Evolutionary conservation across 2,329 filamentous ascomycete species (phyloP).

Genomic region (Coleophoma eucalyptorum): DNA sequence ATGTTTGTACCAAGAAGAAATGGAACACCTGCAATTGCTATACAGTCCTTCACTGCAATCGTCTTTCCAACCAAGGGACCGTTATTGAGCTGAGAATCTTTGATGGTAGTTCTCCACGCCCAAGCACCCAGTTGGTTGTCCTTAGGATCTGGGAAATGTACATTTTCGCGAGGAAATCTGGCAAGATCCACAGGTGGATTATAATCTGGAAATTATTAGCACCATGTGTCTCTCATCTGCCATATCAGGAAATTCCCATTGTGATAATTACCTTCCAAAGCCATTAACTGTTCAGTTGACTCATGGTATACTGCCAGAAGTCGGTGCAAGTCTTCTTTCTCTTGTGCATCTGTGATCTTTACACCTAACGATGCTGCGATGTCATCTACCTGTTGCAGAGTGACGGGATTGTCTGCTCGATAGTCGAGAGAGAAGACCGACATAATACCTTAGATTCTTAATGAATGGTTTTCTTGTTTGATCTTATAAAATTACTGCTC

Average conservation of each 20-base stretch:
- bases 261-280: constrained; percentile 22
- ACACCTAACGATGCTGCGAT: constrained; percentile 15
- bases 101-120: constrained; percentile 44
- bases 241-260: background rate
- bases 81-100: constrained; percentile 20
- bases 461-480: too few relatives aligned
- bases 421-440: constrained; percentile 9
- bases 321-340: constrained; percentile 30
- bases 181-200: constrained; percentile 25
- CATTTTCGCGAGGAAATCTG: constrained; percentile 38
- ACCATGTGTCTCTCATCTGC: background rate
- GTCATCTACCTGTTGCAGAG: constrained; percentile 17
- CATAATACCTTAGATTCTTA: background rate
- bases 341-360: constrained; percentile 31
- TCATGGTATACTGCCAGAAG: constrained; percentile 34
- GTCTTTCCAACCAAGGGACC: constrained; percentile 34
- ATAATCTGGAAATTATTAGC: constrained; percentile 19
- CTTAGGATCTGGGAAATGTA: constrained; percentile 32
- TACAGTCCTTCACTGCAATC: constrained; percentile 48
- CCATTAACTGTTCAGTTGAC: constrained; percentile 26
- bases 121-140: constrained; percentile 47
- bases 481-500: too few relatives aligned
- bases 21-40: constrained; percentile 48
- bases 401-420: constrained; percentile 3
- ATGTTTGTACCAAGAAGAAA: constrained; percentile 43